These are phyloP conservation scores for Melanomma pulvis-pyrius DNA, from an alignment of 495 filamentous ascomycete species.

Conservation along the genomic window DNA sequence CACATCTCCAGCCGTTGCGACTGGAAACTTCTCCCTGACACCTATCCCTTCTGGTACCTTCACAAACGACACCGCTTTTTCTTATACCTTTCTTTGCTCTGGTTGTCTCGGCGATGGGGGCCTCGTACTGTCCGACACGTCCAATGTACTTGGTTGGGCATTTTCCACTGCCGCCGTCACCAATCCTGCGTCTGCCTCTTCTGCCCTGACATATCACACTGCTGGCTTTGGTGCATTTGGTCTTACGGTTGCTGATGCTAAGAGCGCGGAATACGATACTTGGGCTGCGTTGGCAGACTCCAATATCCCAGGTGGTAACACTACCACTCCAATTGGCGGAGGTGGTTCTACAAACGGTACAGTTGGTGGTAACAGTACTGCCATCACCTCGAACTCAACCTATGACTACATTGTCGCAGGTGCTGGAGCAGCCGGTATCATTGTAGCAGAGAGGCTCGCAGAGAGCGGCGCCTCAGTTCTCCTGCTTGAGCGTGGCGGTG, in stretches of 20 bases:
- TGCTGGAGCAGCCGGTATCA: conserved; percentile 44
- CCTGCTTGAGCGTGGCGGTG: conserved; percentile 48
- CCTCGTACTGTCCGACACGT: conserved; percentile 30
- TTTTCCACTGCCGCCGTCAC: conserved; percentile 31
- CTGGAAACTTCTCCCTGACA: conserved; percentile 36
- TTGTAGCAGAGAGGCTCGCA: conserved; percentile 41
- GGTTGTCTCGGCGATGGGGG: conserved; percentile 39
- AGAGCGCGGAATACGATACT: conserved; percentile 14
- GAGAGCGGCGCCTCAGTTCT: conserved; percentile 47
- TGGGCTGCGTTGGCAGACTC: conserved; percentile 23
- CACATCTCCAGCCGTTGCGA: conserved; percentile 24
- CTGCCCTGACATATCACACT: conserved; percentile 26
- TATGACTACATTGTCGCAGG: conserved; percentile 45
- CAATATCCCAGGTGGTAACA: conserved; percentile 4
- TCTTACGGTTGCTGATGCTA: conserved; percentile 17
- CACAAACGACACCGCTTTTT: conserved; percentile 45
- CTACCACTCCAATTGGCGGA: conserved; percentile 11
- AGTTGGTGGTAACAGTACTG: conserved; percentile 2
- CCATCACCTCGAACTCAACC: conserved; percentile 24
- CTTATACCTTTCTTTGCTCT: conserved; percentile 48
- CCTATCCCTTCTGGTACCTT: conserved; percentile 46
- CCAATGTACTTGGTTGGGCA: conserved; percentile 43
- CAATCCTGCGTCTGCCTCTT: conserved; percentile 29
- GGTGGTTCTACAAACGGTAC: conserved; percentile 14
- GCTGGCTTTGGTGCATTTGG: conserved; percentile 22